phyloP scores from a whole-genome alignment of 75 land plant genomes.

The Pinus tabuliformis region DNA sequence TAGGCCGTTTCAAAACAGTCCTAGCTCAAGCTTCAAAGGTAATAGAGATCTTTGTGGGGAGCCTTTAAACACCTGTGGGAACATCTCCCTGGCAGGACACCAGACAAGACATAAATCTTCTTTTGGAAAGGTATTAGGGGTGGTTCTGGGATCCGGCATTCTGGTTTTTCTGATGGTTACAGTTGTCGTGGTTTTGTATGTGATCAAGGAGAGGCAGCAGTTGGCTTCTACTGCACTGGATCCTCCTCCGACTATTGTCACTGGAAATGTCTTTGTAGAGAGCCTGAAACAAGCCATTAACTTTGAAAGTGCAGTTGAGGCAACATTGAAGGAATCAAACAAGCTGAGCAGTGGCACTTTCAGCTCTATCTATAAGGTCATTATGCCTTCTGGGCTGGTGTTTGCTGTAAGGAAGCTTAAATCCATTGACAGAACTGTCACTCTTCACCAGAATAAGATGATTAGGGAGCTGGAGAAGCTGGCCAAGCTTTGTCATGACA shows the following conservation, averaged over 20 bases:
- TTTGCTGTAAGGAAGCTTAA: conserved; percentile 67
- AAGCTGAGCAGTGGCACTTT: conserved; percentile 64
- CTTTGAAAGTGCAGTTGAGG: conserved; percentile 59
- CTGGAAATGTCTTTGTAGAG: conserved; percentile 59
- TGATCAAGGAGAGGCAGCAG: conserved; percentile 67
- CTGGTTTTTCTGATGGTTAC: conserved; percentile 50
- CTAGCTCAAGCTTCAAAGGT: conserved; percentile 54
- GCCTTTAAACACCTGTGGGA: conserved; percentile 44
- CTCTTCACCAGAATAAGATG: conserved; percentile 71
- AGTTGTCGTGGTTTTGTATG: conserved; percentile 47
- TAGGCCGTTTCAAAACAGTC: conserved; percentile 59
- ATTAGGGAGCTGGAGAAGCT: conserved; percentile 76
- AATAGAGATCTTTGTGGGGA: conserved; percentile 77
- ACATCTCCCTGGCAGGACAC: not conserved
- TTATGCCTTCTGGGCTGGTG: conserved; percentile 74
- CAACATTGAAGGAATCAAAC: conserved; percentile 66
- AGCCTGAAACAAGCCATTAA: conserved; percentile 56
- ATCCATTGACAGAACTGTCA: conserved; percentile 57
- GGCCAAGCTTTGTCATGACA: conserved; percentile 57
- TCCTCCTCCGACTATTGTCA: conserved; percentile 36
- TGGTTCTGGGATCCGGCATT: conserved; percentile 66
- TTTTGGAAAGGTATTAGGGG: conserved; percentile 35
- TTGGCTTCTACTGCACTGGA: conserved; percentile 32
- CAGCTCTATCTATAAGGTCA: conserved; percentile 69
- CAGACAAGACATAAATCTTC: conserved; percentile 1